Evolutionary conservation across 2,329 filamentous ascomycete species (phyloP).

Genomic region (Colletotrichum somersetense): DNA sequence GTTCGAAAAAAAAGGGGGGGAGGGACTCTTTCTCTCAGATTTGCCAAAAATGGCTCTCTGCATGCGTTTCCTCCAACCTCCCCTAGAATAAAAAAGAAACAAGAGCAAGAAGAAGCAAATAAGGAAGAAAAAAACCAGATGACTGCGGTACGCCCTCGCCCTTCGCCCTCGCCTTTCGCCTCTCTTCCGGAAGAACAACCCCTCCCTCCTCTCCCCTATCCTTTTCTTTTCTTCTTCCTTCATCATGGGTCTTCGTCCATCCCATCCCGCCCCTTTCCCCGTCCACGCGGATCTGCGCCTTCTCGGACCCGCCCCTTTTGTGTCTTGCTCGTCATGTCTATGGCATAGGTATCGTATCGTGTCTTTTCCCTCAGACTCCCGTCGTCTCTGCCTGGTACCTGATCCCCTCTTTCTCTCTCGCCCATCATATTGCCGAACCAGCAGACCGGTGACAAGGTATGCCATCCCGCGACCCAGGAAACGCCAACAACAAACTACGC

Average conservation of each 20-base stretch:
- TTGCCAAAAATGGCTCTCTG: conserved; percentile 27
- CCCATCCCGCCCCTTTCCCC: neutral
- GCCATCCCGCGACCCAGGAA: neutral
- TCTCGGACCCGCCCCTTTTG: neutral
- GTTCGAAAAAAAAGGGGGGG: neutral
- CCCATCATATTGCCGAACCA: conserved; percentile 2
- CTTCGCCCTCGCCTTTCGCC: neutral
- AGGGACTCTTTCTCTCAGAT: neutral
- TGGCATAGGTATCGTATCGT: conserved; percentile 4
- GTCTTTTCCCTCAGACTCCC: conserved; percentile 27
- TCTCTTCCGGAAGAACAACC: neutral
- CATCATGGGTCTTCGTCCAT: neutral
- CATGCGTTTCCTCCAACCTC: conserved; percentile 26
- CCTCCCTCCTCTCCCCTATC: neutral
- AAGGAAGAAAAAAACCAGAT: neutral
- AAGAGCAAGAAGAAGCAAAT: neutral
- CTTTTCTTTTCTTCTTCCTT: conserved; percentile 8
- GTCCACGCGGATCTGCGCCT: conserved; percentile 7
- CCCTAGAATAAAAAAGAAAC: neutral
- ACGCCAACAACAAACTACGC: conserved; percentile 25
- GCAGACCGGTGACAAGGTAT: conserved; percentile 5
- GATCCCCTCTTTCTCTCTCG: neutral
- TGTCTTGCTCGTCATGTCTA: conserved; percentile 18
- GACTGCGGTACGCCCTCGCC: neutral
- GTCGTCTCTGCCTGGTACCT: conserved; percentile 15